Evolutionary conservation across 306 rosid species (phyloP).

Genomic region (Vachellia collinsii): DNA sequence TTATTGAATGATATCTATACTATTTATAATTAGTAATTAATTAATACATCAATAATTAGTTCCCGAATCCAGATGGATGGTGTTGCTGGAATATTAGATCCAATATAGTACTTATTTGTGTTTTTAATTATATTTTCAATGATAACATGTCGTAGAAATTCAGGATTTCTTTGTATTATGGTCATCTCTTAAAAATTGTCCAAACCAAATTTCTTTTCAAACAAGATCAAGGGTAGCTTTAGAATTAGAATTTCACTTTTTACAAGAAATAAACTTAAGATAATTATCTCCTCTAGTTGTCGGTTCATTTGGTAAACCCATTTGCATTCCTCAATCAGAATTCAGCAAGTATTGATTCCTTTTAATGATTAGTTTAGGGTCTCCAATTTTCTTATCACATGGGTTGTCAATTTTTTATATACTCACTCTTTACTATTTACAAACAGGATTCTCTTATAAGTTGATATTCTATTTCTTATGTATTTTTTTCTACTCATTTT

Average conservation of each 20-base stretch:
- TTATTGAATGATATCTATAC: not conserved
- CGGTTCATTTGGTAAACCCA: not conserved
- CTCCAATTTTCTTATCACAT: too few relatives aligned
- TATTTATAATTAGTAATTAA: not conserved
- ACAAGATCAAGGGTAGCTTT: not conserved
- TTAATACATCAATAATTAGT: not conserved
- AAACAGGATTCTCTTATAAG: too few relatives aligned
- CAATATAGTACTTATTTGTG: not conserved
- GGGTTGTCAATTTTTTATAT: too few relatives aligned
- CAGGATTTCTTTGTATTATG: not conserved
- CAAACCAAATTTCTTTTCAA: not conserved
- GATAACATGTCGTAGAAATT: not conserved
- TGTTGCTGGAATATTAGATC: not conserved
- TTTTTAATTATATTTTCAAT: not conserved
- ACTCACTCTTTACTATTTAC: too few relatives aligned
- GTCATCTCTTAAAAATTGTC: not conserved
- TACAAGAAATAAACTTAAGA: not conserved
- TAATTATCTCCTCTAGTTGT: too few relatives aligned
- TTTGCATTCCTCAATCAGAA: not conserved
- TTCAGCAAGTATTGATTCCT: too few relatives aligned
- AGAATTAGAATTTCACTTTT: too few relatives aligned
- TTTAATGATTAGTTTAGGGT: too few relatives aligned
- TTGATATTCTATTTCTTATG: too few relatives aligned
- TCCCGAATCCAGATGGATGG: not conserved
- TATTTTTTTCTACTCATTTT: too few relatives aligned